Conservation (phyloP, 768 basidiomycete genomes). For the Rhodotorula taiwanensis region DNA sequence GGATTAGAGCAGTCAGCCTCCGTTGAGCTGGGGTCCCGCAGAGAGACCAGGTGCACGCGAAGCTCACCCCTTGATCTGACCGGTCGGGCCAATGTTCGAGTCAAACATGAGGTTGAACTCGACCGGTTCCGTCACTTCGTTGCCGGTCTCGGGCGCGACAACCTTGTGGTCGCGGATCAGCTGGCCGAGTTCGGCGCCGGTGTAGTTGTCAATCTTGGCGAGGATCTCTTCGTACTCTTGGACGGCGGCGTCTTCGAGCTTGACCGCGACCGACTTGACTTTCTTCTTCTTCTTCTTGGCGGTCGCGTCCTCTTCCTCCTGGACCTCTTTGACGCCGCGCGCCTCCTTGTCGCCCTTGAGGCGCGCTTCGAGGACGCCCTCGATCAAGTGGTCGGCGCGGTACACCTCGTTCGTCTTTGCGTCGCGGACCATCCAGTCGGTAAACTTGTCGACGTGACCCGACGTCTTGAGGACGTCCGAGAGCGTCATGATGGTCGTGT, state of each 20-base stretch:
- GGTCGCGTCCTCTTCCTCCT: constrained; percentile 55
- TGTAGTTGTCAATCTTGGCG: constrained; percentile 87
- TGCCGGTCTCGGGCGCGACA: constrained; percentile 67
- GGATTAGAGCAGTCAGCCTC: no score
- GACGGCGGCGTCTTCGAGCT: constrained; percentile 65
- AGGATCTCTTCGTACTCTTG: constrained; percentile 72
- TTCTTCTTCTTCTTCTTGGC: constrained; percentile 62
- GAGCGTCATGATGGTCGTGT: constrained; percentile 96
- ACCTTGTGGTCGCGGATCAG: constrained; percentile 43
- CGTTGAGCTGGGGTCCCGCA: no score
- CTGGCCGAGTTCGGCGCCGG: neutral
- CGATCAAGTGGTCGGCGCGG: constrained; percentile 1
- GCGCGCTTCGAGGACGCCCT: constrained; percentile 70
- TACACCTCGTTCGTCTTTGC: constrained; percentile 63
- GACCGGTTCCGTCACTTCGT: constrained; percentile 82
- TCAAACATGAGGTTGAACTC: constrained; percentile 99
- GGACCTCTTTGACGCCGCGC: constrained; percentile 61
- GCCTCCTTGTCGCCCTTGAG: constrained; percentile 87
- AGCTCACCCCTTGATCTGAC: constrained; percentile 83
- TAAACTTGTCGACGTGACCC: constrained; percentile 94
- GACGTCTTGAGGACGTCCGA: constrained; percentile 91
- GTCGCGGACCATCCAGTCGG: constrained; percentile 79
- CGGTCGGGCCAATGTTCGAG: constrained; percentile 93
- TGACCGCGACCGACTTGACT: constrained; percentile 62
- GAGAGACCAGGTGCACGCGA: no score